Evolutionary conservation across 352 stramenopile genomes (phyloP).

Genomic region (Pythium diclinum): DNA sequence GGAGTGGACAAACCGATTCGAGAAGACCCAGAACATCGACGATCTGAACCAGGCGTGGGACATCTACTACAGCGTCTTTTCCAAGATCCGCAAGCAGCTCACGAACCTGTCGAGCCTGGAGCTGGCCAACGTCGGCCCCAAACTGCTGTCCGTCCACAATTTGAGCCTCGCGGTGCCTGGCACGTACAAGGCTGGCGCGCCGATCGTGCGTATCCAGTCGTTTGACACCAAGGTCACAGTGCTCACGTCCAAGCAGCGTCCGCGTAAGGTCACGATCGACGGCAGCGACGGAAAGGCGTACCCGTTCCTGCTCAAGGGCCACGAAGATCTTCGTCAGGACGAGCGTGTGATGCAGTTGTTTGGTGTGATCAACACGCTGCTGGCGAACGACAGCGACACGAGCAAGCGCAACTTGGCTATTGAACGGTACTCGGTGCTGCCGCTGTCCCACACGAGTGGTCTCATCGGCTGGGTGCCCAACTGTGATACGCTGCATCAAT

Average conservation of each 20-base stretch:
- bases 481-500: conserved; percentile 98
- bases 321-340: conserved; percentile 99
- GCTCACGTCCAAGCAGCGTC: conserved; percentile 98
- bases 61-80: conserved; percentile 99
- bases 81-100: conserved; percentile 90
- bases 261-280: conserved; percentile 97
- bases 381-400: conserved; percentile 97
- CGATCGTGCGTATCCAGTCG: conserved; percentile 87
- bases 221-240: conserved; percentile 97
- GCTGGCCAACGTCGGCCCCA: conserved; percentile 96
- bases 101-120: conserved; percentile 96
- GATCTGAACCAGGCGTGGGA: conserved; percentile 95
- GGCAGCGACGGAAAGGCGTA: conserved; percentile 98
- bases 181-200: conserved; percentile 80
- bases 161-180: conserved; percentile 96
- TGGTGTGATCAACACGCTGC: conserved; percentile 98
- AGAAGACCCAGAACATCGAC: conserved; percentile 72
- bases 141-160: conserved; percentile 92
- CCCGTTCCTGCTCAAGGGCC: conserved; percentile 99
- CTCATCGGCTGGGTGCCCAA: conserved; percentile 99
- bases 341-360: conserved; percentile 99
- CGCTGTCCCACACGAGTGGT: conserved; percentile 97
- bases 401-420: conserved; percentile 98
- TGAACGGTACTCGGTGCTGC: conserved; percentile 97
- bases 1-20: conserved; percentile 80